A percentile compares a stretch with the other conserved stretches of the same genome.
These are phyloP conservation scores for Globisporangium irregulare DNA, from an alignment of 352 stramenopile species.

Conservation along the genomic window DNA sequence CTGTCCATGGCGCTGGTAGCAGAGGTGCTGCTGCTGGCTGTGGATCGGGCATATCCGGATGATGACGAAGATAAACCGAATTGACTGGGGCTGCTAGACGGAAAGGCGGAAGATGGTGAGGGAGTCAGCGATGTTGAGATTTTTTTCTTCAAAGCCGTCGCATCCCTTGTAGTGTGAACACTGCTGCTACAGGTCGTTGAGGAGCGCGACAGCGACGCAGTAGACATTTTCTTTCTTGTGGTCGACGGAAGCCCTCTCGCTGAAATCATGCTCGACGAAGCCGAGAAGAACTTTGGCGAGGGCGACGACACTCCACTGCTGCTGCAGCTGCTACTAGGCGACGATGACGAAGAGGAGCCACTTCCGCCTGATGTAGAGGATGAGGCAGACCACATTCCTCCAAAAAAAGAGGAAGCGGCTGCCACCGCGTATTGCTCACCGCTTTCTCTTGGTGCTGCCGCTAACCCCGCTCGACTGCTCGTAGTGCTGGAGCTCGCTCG, in stretches of 20 bases:
- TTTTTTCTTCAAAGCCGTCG: slow-evolving; percentile 17
- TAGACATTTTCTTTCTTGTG: slow-evolving; percentile 12
- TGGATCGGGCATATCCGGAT: slow-evolving; percentile 3
- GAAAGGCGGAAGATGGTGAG: slow-evolving; percentile 3
- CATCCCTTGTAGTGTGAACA: background rate
- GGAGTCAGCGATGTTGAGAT: background rate
- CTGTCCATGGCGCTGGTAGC: slow-evolving; percentile 1
- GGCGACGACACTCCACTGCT: slow-evolving; percentile 3
- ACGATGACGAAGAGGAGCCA: slow-evolving; percentile 8
- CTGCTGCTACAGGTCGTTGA: background rate
- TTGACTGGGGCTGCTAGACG: background rate
- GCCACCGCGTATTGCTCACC: background rate
- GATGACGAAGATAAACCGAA: slow-evolving; percentile 12
- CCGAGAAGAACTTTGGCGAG: slow-evolving; percentile 28
- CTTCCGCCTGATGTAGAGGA: background rate
- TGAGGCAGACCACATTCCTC: slow-evolving; percentile 11
- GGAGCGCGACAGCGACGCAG: background rate
- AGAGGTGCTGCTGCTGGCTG: slow-evolving; percentile 7
- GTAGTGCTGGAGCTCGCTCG: slow-evolving; percentile 20
- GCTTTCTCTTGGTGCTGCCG: slow-evolving; percentile 14
- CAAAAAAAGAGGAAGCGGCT: slow-evolving; percentile 3
- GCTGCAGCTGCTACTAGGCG: slow-evolving; percentile 13
- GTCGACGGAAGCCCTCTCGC: slow-evolving; percentile 10
- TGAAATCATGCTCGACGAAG: slow-evolving; percentile 14
- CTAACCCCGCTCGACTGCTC: slow-evolving; percentile 12